A percentile compares a stretch with the other conserved stretches of the same genome.
Evolutionary conservation across 192 early-diverging fungal genomes (phyloP).

Genomic region (Glomus cerebriforme): DNA sequence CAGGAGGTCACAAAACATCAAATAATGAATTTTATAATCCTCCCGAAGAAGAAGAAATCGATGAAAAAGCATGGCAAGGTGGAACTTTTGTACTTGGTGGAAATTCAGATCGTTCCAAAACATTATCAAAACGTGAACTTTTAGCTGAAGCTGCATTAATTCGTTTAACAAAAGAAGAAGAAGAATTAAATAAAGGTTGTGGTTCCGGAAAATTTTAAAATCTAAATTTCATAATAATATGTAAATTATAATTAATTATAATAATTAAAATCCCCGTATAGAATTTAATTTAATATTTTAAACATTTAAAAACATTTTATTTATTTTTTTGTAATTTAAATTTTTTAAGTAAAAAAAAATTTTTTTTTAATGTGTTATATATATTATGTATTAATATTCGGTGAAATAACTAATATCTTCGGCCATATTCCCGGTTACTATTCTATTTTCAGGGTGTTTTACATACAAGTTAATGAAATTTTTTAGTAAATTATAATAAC

Average conservation of each 20-base stretch:
- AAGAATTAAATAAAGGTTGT: slow-evolving; percentile 62
- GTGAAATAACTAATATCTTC: no score
- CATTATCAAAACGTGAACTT: slow-evolving; percentile 47
- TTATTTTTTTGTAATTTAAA: no score
- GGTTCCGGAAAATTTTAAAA: slow-evolving; percentile 26
- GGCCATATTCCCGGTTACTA: no score
- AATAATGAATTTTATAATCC: slow-evolving; percentile 47
- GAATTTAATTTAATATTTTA: no score
- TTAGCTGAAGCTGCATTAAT: slow-evolving; percentile 57
- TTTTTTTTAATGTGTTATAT: no score
- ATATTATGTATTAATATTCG: no score
- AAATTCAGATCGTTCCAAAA: neutral
- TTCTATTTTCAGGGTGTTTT: no score
- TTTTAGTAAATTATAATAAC: no score
- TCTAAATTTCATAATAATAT: neutral
- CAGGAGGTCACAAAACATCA: slow-evolving; percentile 37
- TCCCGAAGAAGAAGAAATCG: slow-evolving; percentile 39
- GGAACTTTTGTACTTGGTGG: slow-evolving; percentile 67
- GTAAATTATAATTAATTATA: neutral
- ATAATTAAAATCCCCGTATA: no score
- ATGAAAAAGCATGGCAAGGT: slow-evolving; percentile 45
- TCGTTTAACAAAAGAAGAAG: slow-evolving; percentile 65
- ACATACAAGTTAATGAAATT: no score
- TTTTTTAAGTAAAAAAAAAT: no score
- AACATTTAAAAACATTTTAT: no score